Base-by-base conservation (phyloP, 805 yeast species). In the Lipomyces orientalis region DNA sequence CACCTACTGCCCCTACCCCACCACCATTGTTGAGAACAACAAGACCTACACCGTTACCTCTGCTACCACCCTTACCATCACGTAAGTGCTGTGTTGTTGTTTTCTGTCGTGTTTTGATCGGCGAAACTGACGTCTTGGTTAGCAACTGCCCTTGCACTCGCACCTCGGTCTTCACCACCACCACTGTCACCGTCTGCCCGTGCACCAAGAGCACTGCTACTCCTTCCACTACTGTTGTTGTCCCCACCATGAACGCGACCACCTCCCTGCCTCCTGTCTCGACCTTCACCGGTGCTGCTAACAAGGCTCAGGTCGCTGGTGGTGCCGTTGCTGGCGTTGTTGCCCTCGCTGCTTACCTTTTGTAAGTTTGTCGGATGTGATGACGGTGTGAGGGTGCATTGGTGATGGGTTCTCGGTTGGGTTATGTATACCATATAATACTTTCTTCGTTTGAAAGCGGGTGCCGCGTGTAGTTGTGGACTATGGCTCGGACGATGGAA, bases 1-100 rank as follows among this genome's bases (percentile, higher is more conserved):
- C 81, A 90, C 96, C 75, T 90, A 88, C 89, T 90, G 96, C 81
- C 96, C 97, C 79, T 81, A 76, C 71, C 81, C 96, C 62, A 91
- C 97, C 75, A 80, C 84, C 68, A 75, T 90, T 68, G 83, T 82
- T 72, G 86, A 87, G 79, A 88, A 87, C 85, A 84, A 84, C 83
- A 78, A 78, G 78, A 89, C 94, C 77, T 85, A 86, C 86, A 86
- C 90, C 73, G 92, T 89, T 77, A 87, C 93, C 70, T 88, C 79
- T 75, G 87, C 94, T 69, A 89, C 94, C 79, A 90, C 96, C 74
- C 80, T 91, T 76, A 90, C 95, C 79, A 85, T 90, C 86, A 89
- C 96, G 68, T 66, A 66, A 25, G 70, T 66, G 19, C 35, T 29
- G 22, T 12, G 22, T 25, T 25, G 19, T 46, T 14, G 1, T 5